phyloP scores from a whole-genome alignment of 208 protist species.

The Leishmania amazonensis region DNA sequence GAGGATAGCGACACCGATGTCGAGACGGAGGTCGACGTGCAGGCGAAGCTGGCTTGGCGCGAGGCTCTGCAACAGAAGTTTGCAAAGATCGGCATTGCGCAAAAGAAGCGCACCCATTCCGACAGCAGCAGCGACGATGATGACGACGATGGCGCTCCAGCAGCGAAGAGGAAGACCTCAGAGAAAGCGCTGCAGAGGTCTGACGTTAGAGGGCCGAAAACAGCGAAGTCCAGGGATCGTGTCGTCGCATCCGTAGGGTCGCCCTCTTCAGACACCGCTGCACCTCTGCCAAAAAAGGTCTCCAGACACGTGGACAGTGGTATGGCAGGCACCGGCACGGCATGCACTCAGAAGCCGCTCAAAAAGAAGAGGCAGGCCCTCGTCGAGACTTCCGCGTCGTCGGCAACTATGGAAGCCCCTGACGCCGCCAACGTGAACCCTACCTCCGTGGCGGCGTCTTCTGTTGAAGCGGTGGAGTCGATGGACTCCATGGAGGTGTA shows the following conservation, averaged over 20 bases:
- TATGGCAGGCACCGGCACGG: neutral
- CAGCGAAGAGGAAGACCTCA: neutral
- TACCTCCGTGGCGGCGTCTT: neutral
- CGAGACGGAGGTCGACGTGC: conserved; percentile 8
- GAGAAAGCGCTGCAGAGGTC: neutral
- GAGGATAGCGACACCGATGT: neutral
- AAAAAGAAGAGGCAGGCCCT: conserved; percentile 6
- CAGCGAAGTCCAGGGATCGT: neutral
- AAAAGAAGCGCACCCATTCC: conserved; percentile 2
- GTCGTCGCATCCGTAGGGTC: neutral
- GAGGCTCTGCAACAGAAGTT: conserved; percentile 15
- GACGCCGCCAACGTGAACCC: neutral
- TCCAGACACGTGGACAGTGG: neutral
- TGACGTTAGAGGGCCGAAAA: neutral
- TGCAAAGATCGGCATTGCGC: conserved; percentile 4
- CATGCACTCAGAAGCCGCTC: neutral
- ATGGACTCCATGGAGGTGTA: conserved; percentile 47
- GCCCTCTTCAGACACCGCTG: neutral
- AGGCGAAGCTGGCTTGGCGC: conserved; percentile 5
- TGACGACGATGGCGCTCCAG: neutral
- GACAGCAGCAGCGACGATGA: conserved; percentile 20
- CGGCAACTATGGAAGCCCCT: neutral
- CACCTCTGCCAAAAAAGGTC: neutral
- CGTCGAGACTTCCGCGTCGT: no score
- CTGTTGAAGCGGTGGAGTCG: neutral